Conservation (phyloP, 352 stramenopile genomes). For the Globisporangium radiosum region DNA sequence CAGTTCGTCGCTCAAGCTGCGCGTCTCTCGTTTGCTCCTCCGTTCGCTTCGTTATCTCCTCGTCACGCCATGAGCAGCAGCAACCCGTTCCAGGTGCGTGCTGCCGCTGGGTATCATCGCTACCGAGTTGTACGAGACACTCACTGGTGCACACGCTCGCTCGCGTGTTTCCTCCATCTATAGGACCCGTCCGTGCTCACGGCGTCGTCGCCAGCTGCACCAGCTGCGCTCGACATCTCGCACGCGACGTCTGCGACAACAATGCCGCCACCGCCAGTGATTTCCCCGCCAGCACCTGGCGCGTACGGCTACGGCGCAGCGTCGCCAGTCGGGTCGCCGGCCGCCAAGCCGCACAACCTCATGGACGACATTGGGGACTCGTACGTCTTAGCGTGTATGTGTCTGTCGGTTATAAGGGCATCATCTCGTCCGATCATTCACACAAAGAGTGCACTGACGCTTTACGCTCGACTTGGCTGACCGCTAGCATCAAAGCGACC, state of each 20-base stretch:
- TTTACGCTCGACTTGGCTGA: no score
- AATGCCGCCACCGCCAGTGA: slow-evolving; percentile 29
- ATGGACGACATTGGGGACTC: slow-evolving; percentile 80
- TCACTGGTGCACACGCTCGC: no score
- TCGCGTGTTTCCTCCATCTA: neutral
- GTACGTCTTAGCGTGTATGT: slow-evolving; percentile 15
- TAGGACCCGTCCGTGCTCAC: slow-evolving; percentile 36
- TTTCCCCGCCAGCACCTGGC: slow-evolving; percentile 24
- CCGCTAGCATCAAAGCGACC: slow-evolving; percentile 63
- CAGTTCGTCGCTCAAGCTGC: neutral
- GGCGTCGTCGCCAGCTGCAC: slow-evolving; percentile 19
- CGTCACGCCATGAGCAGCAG: slow-evolving; percentile 13
- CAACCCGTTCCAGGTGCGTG: slow-evolving; percentile 19
- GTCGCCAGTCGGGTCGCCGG: slow-evolving; percentile 9
- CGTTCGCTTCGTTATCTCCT: neutral
- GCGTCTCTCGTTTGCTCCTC: neutral
- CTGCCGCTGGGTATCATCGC: no score
- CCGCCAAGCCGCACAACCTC: slow-evolving; percentile 27
- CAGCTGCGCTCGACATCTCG: slow-evolving; percentile 17
- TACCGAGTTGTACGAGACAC: no score
- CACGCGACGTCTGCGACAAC: slow-evolving; percentile 18
- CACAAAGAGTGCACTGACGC: no score
- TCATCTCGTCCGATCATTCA: no score
- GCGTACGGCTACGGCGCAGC: slow-evolving; percentile 23
- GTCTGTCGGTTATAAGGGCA: neutral